phyloP scores from a whole-genome alignment of 768 basidiomycete genomes.

The Leccinum barrowsii region DNA sequence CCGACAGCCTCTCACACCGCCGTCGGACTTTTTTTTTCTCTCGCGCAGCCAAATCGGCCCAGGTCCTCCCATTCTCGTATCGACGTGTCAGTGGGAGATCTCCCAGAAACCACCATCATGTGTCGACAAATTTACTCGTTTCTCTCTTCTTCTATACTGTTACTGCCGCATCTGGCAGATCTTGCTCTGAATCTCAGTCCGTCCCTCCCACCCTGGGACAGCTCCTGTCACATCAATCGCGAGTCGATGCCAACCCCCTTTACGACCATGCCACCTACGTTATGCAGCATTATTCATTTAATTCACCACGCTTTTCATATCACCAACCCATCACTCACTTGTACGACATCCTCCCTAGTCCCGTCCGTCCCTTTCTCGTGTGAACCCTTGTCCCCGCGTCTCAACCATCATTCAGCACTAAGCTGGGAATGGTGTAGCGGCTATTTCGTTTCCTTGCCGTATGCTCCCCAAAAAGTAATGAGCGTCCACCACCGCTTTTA shows the following conservation, averaged over 20 bases:
- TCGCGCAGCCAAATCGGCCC: constrained; percentile 21
- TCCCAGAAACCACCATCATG: constrained; percentile 12
- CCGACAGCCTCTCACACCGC: constrained; percentile 22
- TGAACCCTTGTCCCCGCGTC: constrained; percentile 8
- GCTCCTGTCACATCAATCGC: constrained; percentile 18
- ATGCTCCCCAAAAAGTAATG: constrained; percentile 4
- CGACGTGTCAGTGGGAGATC: constrained; percentile 12
- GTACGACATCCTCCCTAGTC: constrained; percentile 3
- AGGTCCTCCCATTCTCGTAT: background rate
- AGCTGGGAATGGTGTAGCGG: constrained; percentile 18
- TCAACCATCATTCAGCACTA: background rate
- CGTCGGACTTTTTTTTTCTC: constrained; percentile 6
- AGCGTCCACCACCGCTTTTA: constrained; percentile 11
- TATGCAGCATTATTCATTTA: constrained; percentile 16
- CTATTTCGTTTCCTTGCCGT: constrained; percentile 9
- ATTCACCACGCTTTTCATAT: constrained; percentile 13
- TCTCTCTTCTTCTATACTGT: constrained; percentile 1
- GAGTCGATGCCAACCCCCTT: constrained; percentile 9
- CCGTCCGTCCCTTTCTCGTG: constrained; percentile 9
- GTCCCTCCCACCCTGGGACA: constrained; percentile 20
- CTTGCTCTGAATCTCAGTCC: constrained; percentile 14
- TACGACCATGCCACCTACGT: constrained; percentile 14
- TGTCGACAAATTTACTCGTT: constrained; percentile 11
- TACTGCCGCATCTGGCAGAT: constrained; percentile 17
- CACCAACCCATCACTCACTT: background rate